Conservation (phyloP, 768 basidiomycete species). For the Trichaptum fuscoviolaceum region DNA sequence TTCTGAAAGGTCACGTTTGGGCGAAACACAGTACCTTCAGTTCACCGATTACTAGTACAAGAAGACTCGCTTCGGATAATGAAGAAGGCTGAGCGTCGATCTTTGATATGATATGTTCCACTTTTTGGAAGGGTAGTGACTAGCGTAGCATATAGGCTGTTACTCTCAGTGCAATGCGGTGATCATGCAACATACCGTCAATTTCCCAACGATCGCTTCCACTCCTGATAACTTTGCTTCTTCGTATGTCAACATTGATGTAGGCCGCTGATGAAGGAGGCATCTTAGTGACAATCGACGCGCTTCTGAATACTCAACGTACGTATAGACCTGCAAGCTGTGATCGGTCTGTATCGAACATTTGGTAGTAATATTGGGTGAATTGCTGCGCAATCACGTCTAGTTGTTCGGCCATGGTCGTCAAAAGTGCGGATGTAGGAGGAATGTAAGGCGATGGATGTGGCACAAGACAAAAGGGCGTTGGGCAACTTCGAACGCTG, state of each 20-base stretch:
- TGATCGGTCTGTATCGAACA: slow-evolving; percentile 63
- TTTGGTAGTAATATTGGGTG: slow-evolving; percentile 74
- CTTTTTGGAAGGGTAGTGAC: slow-evolving; percentile 76
- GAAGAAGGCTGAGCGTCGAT: slow-evolving; percentile 86
- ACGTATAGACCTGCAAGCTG: slow-evolving; percentile 72
- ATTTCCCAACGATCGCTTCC: slow-evolving; percentile 59
- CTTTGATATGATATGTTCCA: slow-evolving; percentile 77
- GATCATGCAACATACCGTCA: slow-evolving; percentile 44
- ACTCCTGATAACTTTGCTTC: slow-evolving; percentile 51
- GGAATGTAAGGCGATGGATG: slow-evolving; percentile 7
- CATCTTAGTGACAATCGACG: slow-evolving; percentile 19
- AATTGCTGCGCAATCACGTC: slow-evolving; percentile 83
- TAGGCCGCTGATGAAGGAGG: slow-evolving; percentile 50
- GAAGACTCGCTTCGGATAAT: slow-evolving; percentile 44
- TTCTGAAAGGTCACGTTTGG: not conserved
- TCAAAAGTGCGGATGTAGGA: not conserved
- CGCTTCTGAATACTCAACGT: slow-evolving; percentile 31
- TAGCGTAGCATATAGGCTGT: slow-evolving; percentile 22
- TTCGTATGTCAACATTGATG: slow-evolving; percentile 88
- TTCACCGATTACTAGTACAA: slow-evolving; percentile 88
- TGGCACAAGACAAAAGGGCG: slow-evolving; percentile 2
- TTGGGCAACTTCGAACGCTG: not conserved
- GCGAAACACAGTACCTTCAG: slow-evolving; percentile 49
- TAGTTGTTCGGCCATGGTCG: slow-evolving; percentile 60
- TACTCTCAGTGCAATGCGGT: not conserved